Base-by-base conservation (phyloP, 768 basidiomycete species). In the Pisolithus microcarpus region DNA sequence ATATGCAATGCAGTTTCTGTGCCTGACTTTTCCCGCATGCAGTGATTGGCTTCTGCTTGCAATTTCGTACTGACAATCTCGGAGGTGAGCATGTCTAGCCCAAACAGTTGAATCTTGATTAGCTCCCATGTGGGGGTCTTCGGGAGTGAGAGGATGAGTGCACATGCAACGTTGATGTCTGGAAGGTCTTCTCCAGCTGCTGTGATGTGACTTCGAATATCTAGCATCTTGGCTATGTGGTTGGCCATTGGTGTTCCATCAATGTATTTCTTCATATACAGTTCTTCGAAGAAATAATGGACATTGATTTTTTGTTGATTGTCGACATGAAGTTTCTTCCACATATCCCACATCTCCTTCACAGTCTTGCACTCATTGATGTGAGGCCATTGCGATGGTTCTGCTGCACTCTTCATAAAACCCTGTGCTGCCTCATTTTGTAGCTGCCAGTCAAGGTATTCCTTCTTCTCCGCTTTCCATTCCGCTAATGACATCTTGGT, bases 291-390 rank as follows among this genome's bases (percentile, higher is more conserved):
- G 50, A 38, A 52, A 26, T 55, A 51, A 37, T 55, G 54, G n/a
- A 54, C 30, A 23, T 54, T 54, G n/a, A 54, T 54, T 18, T 45
- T 54, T 42, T 54, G 52, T 43, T 54, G 52, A 30, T 51, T 54
- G 23, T 44, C 24, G 7, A 54, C 43, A 28, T 54, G 50, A 19
- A 54, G 34, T 42, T 42, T 23, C 19, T 42, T 23, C 39, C 21
- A 42, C 1, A 21, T 42, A 23, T 52, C 51, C 51, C 51, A 52
- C 43, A 49, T 48, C 19, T 31, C 45, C 21, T 49, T 52, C 24
- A 28, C 16, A 9, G n/a, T 47, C 9, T 7, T 8, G 39, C 40
- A 42, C 19, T 21, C 39, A 2, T 37, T 40, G 18, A 53, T 19
- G 24, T 53, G 52, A 6, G 52, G 37, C 52, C 52, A 52, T 38